Evolutionary conservation across 441 rosid species (phyloP), one percentile per base, ranked within the genome.

Genomic region (Arabidopsis lyrata): DNA sequence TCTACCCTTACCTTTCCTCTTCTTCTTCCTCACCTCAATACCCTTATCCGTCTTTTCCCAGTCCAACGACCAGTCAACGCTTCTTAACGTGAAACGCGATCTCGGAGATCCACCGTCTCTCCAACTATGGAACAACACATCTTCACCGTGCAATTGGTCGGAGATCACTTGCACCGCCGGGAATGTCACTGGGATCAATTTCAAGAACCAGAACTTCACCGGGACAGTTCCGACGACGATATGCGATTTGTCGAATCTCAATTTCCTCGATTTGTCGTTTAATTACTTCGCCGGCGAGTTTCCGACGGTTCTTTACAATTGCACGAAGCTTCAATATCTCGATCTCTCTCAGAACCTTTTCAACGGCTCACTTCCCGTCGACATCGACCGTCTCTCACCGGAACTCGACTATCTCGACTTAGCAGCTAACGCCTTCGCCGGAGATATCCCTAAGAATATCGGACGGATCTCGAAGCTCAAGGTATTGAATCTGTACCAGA

Each of bases 281-380:
- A 95, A 92, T 59, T 66, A 0, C 48, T 88, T 95, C 39, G 77
- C 91, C 7, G 87, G 93, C 0, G 84, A 72, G 45, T 92, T 92
- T 52, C 99, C 97, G 9, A 80, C 12, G 5, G 39, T 75, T 13
- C 77, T 95, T 5, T 90, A 86, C 77, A 81, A 73, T n/a, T 95
- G 99, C 69, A 75, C 84, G 10, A 86, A 83, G 72, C 90, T 95
- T 6, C 75, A 81, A 32, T 0, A 18, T 2, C 77, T 95, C 9
- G 83, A 90, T 77, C 82, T 95, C 63, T 88, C 97, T 3, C 83
- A 81, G 59, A 95, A 95, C 74, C 42, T n/a, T 42, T 90, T 95
- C 59, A 90, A 79, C n/a, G 95, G 96, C 12, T 79, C 84, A 24
- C 74, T 95, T 57, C 97, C 99, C 14, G 74, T 34, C 59, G 92